Evolutionary conservation across 345 rosid species (phyloP), one percentile per base, ranked within the genome.

Genomic region (Hypericum perforatum): DNA sequence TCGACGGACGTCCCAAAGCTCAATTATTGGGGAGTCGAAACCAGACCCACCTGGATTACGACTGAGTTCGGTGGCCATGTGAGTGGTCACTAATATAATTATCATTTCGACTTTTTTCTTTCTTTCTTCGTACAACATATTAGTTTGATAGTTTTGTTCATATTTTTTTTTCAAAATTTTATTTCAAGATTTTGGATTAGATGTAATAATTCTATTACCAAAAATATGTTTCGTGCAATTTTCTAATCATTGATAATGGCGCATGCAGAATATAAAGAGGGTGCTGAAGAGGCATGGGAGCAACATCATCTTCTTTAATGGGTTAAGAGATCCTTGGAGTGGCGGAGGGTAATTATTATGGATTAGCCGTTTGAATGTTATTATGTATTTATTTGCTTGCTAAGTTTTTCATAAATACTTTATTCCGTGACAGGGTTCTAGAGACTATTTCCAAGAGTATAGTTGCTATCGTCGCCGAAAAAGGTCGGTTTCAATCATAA

Each of bases 311-410:
- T 78, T 83, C 78, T 83, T 76, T 53, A 83, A 83, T 66, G 90
- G 86, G 43, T 57, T 80, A 59, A 74, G 86, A 72, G 90, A 80
- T 53, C 90, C 90, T 42, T 78, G 86, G 90, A 83, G 84, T 39
- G 84, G 77, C 43, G 90, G 86, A 63, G 86, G 84, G 80, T 73
- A 22, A 53, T n/a, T n/a, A 52, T 37, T 37, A 39, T 16, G 49
- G 16, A 12, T 12, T 3, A 45, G 13, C 15, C 55, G 11, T 5
- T 37, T 44, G 8, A 52, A 36, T 11, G 15, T 22, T 16, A 6
- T 9, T 0, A 15, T 29, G 10, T 50, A 10, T 46, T 16, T 8
- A 9, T 0, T 12, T 16, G 22, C 14, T 47, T 41, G 48, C 39
- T 8, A 32, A n/a, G 5, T 5, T 6, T 10, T 5, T 45, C 0